Percentiles rank a stretch among this genome's conserved stretches.
Evolutionary conservation across 768 basidiomycete genomes (phyloP).

Genomic region (Royoungia palumana): DNA sequence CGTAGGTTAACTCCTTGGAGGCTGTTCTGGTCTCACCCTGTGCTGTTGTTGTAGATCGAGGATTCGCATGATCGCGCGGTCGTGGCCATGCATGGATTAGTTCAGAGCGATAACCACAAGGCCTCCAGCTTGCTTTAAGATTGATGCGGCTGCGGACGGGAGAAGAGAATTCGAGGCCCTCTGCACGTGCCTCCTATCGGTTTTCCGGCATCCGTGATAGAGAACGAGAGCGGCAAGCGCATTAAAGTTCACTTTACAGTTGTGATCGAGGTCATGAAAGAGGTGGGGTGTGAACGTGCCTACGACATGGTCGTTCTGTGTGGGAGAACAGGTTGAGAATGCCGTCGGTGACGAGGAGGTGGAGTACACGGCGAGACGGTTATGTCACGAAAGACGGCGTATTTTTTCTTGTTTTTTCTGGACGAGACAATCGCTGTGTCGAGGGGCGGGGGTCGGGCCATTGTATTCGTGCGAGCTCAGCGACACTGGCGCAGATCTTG

Average conservation of each 20-base stretch:
- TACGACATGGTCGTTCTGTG: constrained; percentile 22
- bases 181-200: not conserved
- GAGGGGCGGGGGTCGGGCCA: not conserved
- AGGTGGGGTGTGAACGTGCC: constrained; percentile 32
- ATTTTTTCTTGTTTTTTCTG: constrained; percentile 6
- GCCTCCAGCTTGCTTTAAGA: not conserved
- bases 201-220: not conserved
- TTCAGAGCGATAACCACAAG: constrained; percentile 13
- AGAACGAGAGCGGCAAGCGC: constrained; percentile 2
- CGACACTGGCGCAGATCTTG: constrained; percentile 8
- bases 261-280: constrained; percentile 23
- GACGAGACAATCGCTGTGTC: too few relatives aligned
- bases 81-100: constrained; percentile 4
- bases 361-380: constrained; percentile 15
- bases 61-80: not conserved
- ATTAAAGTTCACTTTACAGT: constrained; percentile 24
- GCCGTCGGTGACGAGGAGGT: constrained; percentile 27
- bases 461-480: constrained; percentile 3
- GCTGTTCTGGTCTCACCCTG: constrained; percentile 22
- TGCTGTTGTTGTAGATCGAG: constrained; percentile 19
- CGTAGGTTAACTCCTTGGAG: constrained; percentile 34
- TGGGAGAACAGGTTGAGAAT: constrained; percentile 26
- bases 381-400: constrained; percentile 22
- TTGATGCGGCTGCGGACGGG: not conserved
- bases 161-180: constrained; percentile 3